phyloP scores from a whole-genome alignment of 352 stramenopile species.

The Globisporangium sylvaticum region DNA sequence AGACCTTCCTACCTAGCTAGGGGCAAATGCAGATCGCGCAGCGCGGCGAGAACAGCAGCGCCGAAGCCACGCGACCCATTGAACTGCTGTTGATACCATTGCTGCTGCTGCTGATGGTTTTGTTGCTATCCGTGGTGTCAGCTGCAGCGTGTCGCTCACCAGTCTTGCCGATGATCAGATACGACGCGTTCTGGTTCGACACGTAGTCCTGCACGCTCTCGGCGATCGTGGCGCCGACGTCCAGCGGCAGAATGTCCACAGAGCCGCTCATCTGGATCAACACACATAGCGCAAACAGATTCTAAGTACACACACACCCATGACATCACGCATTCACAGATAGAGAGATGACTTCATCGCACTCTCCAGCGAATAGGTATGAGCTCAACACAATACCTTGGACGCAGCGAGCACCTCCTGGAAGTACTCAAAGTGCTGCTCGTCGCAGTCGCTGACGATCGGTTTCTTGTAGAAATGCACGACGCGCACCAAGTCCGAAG shows the following conservation, averaged over 20 bases:
- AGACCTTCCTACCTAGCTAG: too few relatives aligned
- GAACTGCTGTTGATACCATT: conserved; percentile 3
- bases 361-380: background rate
- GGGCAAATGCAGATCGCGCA: conserved; percentile 52
- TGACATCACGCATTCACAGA: background rate
- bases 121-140: background rate
- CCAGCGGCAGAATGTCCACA: conserved; percentile 39
- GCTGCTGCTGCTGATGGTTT: conserved; percentile 2
- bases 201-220: conserved; percentile 60
- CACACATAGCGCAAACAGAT: background rate
- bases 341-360: background rate
- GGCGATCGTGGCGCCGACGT: conserved; percentile 30
- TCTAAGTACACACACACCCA: background rate
- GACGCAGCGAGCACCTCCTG: conserved; percentile 24
- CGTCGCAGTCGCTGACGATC: conserved; percentile 33
- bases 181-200: conserved; percentile 31
- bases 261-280: conserved; percentile 23
- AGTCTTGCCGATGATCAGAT: conserved; percentile 42
- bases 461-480: conserved; percentile 63
- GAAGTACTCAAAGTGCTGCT: conserved; percentile 30
- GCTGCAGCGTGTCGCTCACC: conserved; percentile 12
- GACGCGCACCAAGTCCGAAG: conserved; percentile 37
- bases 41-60: conserved; percentile 54
- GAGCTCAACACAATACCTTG: background rate
- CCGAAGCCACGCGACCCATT: conserved; percentile 33